phyloP scores from a whole-genome alignment of 495 filamentous ascomycete genomes.

The Cryomyces antarcticus region DNA sequence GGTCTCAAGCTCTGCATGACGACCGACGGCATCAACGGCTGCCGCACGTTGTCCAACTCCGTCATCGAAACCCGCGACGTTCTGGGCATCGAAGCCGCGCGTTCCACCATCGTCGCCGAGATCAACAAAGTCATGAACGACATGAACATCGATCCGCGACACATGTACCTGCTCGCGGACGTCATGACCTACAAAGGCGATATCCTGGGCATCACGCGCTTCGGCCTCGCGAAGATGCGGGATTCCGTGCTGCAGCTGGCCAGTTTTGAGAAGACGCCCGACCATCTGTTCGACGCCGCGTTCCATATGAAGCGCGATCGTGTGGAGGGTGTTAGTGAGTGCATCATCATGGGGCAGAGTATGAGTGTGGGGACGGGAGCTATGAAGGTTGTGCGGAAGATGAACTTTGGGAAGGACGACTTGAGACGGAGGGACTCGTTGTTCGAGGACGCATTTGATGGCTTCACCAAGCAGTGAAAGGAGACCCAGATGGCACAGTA shows the following conservation, averaged over 20 bases:
- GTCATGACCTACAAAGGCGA: constrained; percentile 99
- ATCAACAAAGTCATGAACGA: constrained; percentile 58
- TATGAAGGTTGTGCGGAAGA: constrained; percentile 61
- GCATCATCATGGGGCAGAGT: constrained; percentile 94
- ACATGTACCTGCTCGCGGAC: constrained; percentile 97
- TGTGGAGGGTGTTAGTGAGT: constrained; percentile 86
- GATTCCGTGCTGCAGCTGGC: constrained; percentile 88
- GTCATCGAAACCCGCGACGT: constrained; percentile 82
- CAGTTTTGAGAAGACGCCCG: constrained; percentile 95
- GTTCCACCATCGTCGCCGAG: constrained; percentile 61
- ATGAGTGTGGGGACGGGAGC: constrained; percentile 81
- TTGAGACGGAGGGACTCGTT: constrained; percentile 40
- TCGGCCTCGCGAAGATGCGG: constrained; percentile 91
- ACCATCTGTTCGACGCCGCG: constrained; percentile 92
- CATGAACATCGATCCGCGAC: constrained; percentile 93
- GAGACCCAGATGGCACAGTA: too few species aligned
- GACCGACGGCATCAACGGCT: constrained; percentile 68
- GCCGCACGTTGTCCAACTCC: constrained; percentile 54
- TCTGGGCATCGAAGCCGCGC: constrained; percentile 92
- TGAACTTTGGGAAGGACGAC: constrained; percentile 46
- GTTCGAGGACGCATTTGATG: constrained; percentile 42
- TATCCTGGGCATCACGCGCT: constrained; percentile 91
- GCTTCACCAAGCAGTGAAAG: too few species aligned
- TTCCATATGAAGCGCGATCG: constrained; percentile 70
- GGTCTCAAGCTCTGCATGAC: constrained; percentile 77